These are phyloP conservation scores for Ganoderma resinaceum DNA, from an alignment of 1,284 basidiomycete genomes.

Conservation along the genomic window DNA sequence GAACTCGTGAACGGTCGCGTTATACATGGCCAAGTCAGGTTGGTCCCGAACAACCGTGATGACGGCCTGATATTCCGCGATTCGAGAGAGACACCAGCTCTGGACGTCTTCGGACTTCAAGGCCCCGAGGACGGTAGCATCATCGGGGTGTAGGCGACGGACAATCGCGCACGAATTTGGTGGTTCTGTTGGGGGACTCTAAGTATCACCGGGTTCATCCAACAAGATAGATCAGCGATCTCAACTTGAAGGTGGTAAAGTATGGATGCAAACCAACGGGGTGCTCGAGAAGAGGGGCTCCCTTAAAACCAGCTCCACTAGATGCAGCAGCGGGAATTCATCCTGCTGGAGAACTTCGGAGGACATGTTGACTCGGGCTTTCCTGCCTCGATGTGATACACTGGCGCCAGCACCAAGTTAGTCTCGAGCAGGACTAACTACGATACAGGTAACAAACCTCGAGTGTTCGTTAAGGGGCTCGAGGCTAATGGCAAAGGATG, in stretches of 20 bases:
- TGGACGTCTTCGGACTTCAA: not conserved
- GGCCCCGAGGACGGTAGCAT: not conserved
- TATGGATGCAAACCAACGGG: not conserved
- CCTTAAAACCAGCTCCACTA: not conserved
- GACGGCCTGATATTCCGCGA: not conserved
- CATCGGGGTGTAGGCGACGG: not conserved
- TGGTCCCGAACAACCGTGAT: not conserved
- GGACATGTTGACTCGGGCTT: too few species aligned
- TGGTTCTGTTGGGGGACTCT: not conserved
- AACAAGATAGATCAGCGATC: not conserved
- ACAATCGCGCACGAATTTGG: not conserved
- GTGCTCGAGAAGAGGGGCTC: not conserved
- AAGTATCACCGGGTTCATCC: not conserved
- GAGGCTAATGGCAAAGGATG: too few species aligned
- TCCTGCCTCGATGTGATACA: too few species aligned
- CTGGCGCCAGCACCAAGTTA: too few species aligned
- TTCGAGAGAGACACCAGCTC: not conserved
- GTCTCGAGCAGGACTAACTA: too few species aligned
- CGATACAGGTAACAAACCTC: not conserved
- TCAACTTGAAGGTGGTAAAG: not conserved
- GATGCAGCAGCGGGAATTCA: not conserved
- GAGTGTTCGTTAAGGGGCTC: not conserved
- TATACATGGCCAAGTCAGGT: not conserved
- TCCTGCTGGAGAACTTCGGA: not conserved
- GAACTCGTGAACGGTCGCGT: not conserved